These are phyloP conservation scores for Penicillium odoratum DNA, from an alignment of 495 filamentous ascomycete species.

Conservation along the genomic window DNA sequence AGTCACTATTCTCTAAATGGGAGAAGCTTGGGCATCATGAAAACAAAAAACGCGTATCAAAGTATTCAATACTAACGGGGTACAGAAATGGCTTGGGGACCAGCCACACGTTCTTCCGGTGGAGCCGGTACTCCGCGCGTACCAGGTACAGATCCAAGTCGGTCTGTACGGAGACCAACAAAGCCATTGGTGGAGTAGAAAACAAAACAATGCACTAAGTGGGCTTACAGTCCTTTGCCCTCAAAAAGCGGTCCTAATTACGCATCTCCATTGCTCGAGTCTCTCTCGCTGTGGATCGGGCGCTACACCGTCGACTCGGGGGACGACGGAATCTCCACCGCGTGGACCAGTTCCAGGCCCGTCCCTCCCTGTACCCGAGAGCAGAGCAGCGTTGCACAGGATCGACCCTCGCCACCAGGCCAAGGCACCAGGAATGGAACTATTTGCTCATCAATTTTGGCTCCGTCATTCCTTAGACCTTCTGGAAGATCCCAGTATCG, in stretches of 20 bases:
- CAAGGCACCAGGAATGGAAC: conserved; percentile 9
- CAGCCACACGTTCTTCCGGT: conserved; percentile 1
- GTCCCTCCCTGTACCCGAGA: conserved; percentile 23
- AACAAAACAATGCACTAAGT: conserved; percentile 7
- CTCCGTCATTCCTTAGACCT: conserved; percentile 19
- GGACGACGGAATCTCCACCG: conserved; percentile 29
- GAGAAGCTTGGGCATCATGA: conserved; percentile 28
- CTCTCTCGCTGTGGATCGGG: conserved; percentile 8
- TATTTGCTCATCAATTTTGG: conserved; percentile 14
- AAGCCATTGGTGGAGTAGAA: conserved; percentile 18
- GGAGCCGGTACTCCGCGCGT: conserved; percentile 13
- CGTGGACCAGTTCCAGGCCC: conserved; percentile 28
- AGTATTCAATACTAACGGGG: conserved; percentile 10
- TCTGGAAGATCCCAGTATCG: conserved; percentile 22
- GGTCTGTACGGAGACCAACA: conserved; percentile 15
- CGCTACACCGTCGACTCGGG: conserved; percentile 15
- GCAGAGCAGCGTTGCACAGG: conserved; percentile 11
- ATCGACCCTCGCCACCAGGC: conserved; percentile 19
- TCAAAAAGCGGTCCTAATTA: conserved; percentile 5
- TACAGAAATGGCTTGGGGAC: neutral
- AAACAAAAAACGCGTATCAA: conserved; percentile 14
- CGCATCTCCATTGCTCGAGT: conserved; percentile 11
- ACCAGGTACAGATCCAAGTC: conserved; percentile 3
- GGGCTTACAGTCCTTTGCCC: conserved; percentile 7
- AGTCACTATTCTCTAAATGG: conserved; percentile 6